A percentile compares a stretch with the other conserved stretches of the same genome.
Evolutionary conservation across 1,284 basidiomycete genomes (phyloP).

Genomic region (Cryptococcus jaspeensis): DNA sequence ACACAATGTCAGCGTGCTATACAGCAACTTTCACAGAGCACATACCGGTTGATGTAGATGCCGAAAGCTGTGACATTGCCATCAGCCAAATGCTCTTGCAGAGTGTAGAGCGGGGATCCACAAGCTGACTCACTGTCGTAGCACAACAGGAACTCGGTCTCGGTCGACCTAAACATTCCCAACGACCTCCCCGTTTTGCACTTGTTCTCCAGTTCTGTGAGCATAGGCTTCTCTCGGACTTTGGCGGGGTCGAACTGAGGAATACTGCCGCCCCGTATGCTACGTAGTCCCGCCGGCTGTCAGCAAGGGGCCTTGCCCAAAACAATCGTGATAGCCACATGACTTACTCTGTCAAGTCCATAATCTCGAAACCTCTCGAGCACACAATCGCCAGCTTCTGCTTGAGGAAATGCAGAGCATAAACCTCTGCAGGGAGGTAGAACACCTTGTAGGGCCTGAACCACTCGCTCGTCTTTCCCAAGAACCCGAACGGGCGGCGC

Average conservation of each 20-base stretch:
- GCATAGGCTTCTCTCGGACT: slow-evolving; percentile 64
- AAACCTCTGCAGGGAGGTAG: slow-evolving; percentile 84
- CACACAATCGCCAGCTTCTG: slow-evolving; percentile 88
- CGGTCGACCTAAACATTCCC: slow-evolving; percentile 86
- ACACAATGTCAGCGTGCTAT: neutral
- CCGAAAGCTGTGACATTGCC: slow-evolving; percentile 73
- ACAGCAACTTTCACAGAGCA: neutral
- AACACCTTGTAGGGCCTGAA: slow-evolving; percentile 91
- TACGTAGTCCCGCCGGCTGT: slow-evolving; percentile 37
- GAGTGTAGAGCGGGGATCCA: neutral
- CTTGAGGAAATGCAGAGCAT: slow-evolving; percentile 84
- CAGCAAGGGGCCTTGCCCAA: neutral
- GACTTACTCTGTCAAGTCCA: slow-evolving; percentile 83
- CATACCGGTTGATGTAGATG: slow-evolving; percentile 53
- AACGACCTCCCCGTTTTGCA: slow-evolving; percentile 76
- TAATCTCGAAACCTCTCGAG: slow-evolving; percentile 93
- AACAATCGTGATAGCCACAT: neutral
- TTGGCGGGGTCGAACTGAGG: slow-evolving; percentile 61
- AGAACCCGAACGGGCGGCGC: slow-evolving; percentile 62
- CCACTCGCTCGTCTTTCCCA: slow-evolving; percentile 82
- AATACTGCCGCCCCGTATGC: slow-evolving; percentile 84
- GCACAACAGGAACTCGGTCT: slow-evolving; percentile 87
- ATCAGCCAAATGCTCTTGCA: neutral
- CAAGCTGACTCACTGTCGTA: slow-evolving; percentile 69
- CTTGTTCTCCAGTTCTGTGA: slow-evolving; percentile 70